Base-by-base conservation (phyloP, 495 filamentous ascomycete genomes). In the Melanomma pulvis-pyrius region DNA sequence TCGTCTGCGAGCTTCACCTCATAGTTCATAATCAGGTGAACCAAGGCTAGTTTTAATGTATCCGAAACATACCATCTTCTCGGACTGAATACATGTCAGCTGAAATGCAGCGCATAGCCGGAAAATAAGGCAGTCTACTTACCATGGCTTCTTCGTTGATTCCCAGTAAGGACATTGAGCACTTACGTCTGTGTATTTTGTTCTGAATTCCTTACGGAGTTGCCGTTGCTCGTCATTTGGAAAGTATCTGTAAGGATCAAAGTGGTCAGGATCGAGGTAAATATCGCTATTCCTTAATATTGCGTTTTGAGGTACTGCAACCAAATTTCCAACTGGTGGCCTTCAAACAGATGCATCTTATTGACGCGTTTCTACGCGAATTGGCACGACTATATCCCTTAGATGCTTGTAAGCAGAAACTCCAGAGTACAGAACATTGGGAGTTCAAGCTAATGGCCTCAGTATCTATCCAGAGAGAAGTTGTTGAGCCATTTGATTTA, bases 31-130 rank as follows among this genome's bases (percentile, higher is more conserved):
- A 62, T n/a, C 26, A 62, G 15, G 24, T 62, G 59, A 17, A 62
- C 22, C 1, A 62, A 5, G 3, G 26, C 41, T 34, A 19, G n/a
- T 21, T 62, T 62, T 44, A 62, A 8, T 9, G 59, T 53, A 4
- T 62, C 26, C 21, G 59, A 50, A 4, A 53, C 59, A 39, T 62
- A 62, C 59, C 59, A 62, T 51, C 59, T 28, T 4, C 59, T 44
- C 8, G 59, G 59, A 53, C 59, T 62, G n/a, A n/a, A n/a, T n/a
- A n/a, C n/a, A n/a, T n/a, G 24, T 36, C 17, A 3, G 30, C 3
- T 57, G 11, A 41, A 34, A 34, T 34, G 53, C 21, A 2, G n/a
- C 6, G 17, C 6, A 34, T 9, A 5, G n/a, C 32, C 17, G 4
- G 7, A 24, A 57, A 12, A 36, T 6, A 7, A 34, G 53, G 9